Base-by-base conservation (phyloP, 2,329 filamentous ascomycete species). In the Fusarium gaditjirri region DNA sequence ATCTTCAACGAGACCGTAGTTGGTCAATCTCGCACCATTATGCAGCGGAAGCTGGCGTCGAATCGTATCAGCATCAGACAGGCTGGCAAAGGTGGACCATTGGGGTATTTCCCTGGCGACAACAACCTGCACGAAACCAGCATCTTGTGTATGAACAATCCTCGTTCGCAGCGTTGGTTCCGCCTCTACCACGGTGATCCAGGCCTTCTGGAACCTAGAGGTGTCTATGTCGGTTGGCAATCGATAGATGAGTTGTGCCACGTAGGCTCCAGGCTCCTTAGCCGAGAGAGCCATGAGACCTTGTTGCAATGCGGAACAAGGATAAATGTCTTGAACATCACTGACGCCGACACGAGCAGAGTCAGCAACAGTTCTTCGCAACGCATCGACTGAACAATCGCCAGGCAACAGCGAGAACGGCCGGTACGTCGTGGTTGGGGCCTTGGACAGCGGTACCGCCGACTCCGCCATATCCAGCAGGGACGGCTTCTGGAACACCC, bases 401-500 rank as follows among this genome's bases (percentile, higher is more conserved):
- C 13, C 13, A 21, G 73, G 9, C 11, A 72, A 10, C 12, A 75
- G 11, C 5, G 73, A 74, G 33, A 75, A 75, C 1, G 73, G 57
- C 8, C 55, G 39, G 5, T 61, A 52, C 2, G 17, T 19, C 0
- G 33, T 55, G 25, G 19, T 23, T 0, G 38, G 8, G 23, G 38
- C 5, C 42, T 49, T 68, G 6, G 62, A 70, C 39, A 74, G 25
- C 5, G 73, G 73, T 1, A 56, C 29, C 21, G 73, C 74, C 1
- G 74, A 70, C 13, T 65, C 23, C 2, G 73, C 72, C 75, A 76
- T 76, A 0, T 75, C 73, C 19, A 71, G 36, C 8, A 76, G 35
- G 0, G 71, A 61, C 5, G 68, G 50, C 9, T 70, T 72, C 25
- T 78, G 75, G 74, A 87, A 86, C 33, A 86, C 81, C n/a, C 83